These are phyloP conservation scores for Cutaneotrichosporon cavernicola DNA, from an alignment of 1,284 basidiomycete genomes.

Conservation along the genomic window DNA sequence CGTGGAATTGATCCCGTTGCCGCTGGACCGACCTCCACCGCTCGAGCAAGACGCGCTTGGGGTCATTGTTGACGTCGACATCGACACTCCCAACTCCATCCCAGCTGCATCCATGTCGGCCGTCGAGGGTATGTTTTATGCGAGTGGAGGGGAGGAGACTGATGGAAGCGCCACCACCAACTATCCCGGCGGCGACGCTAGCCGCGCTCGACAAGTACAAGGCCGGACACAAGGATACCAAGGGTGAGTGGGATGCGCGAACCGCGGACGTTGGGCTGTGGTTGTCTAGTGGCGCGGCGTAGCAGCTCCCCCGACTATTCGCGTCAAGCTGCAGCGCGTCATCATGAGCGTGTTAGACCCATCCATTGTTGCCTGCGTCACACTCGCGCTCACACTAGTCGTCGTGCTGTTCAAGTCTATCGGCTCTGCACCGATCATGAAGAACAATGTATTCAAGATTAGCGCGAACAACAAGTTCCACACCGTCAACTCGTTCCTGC, in stretches of 20 bases:
- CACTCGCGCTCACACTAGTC: constrained; percentile 59
- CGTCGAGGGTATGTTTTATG: constrained; percentile 4
- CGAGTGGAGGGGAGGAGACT: not conserved
- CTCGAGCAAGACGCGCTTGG: too few relatives aligned
- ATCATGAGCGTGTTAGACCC: too few relatives aligned
- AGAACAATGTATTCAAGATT: constrained; percentile 97
- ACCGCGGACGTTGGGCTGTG: not conserved
- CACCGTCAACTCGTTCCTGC: constrained; percentile 88
- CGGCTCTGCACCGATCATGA: constrained; percentile 98
- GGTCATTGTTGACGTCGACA: not conserved
- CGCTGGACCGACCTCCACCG: too few relatives aligned
- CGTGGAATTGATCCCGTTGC: too few relatives aligned
- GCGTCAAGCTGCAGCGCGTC: too few relatives aligned
- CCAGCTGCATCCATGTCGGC: not conserved
- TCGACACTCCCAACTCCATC: not conserved
- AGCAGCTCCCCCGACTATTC: too few relatives aligned
- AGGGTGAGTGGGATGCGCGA: constrained; percentile 1
- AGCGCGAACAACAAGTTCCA: constrained; percentile 92
- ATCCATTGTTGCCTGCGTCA: not conserved
- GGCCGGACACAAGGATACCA: constrained; percentile 66
- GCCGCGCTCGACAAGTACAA: constrained; percentile 78
- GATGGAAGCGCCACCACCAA: constrained; percentile 13
- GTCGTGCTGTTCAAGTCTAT: constrained; percentile 97
- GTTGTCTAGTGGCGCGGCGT: too few relatives aligned
- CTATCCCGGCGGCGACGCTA: constrained; percentile 52